These are phyloP conservation scores for Gossypium rotundifolium DNA, from an alignment of 345 rosid genomes.

Conservation along the genomic window DNA sequence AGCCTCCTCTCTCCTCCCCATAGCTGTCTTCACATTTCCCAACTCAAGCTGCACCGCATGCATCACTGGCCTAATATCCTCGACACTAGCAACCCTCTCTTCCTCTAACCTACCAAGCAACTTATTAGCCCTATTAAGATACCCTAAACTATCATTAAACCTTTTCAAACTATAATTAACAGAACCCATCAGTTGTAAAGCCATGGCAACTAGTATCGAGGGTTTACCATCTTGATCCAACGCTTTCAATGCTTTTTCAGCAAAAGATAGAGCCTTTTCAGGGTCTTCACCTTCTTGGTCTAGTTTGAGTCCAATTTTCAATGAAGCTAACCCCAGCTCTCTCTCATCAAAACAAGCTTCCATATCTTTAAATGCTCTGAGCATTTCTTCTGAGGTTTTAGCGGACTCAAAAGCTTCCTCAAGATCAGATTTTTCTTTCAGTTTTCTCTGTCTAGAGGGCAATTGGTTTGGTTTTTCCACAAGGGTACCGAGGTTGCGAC, in stretches of 20 bases:
- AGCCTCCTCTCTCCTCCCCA: constrained; percentile 95
- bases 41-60: constrained; percentile 78
- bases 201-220: constrained; percentile 59
- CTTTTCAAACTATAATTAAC: constrained; percentile 54
- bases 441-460: constrained; percentile 50
- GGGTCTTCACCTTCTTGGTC: constrained; percentile 86
- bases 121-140: constrained; percentile 72
- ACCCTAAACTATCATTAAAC: constrained; percentile 79
- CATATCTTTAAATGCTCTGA: constrained; percentile 61
- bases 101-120: constrained; percentile 48
- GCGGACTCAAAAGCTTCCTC: constrained; percentile 91
- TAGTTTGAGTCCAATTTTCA: constrained; percentile 81
- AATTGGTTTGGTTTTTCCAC: constrained; percentile 40
- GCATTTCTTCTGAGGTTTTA: constrained; percentile 63
- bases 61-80: constrained; percentile 59
- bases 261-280: constrained; percentile 53
- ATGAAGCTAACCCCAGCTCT: constrained; percentile 68
- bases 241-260: constrained; percentile 55
- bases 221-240: constrained; percentile 50
- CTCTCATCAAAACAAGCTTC: constrained; percentile 60
- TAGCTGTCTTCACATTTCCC: constrained; percentile 76
- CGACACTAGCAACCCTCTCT: constrained; percentile 35
- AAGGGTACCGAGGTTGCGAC: constrained; percentile 45
- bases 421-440: constrained; percentile 53
- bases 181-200: constrained; percentile 75